Percentiles rank a stretch among this genome's conserved stretches.
Evolutionary conservation across 306 rosid species (phyloP).

Genomic region (Glycyrrhiza uralensis): DNA sequence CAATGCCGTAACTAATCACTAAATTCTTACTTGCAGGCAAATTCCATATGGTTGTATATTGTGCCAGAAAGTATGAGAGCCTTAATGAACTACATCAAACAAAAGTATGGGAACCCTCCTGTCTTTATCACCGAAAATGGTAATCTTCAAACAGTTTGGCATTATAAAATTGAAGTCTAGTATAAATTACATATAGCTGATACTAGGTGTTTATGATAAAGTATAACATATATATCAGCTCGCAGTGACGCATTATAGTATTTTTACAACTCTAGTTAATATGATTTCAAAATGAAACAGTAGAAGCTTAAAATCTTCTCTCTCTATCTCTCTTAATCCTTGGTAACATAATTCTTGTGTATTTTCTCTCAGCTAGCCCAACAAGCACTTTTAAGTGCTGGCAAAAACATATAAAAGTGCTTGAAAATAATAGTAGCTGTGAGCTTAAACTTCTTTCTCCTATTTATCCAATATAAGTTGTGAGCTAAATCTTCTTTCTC

Average conservation of each 20-base stretch:
- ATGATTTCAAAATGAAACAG: neutral
- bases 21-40: slow-evolving; percentile 65
- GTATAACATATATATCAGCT: neutral
- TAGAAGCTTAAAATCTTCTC: neutral
- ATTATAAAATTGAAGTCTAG: neutral
- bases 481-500: slow-evolving; percentile 1
- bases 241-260: neutral
- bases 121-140: slow-evolving; percentile 90
- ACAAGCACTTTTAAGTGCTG: neutral
- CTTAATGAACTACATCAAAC: slow-evolving; percentile 78
- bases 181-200: neutral
- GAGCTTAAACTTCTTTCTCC: slow-evolving; percentile 9
- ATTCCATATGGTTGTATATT: slow-evolving; percentile 86
- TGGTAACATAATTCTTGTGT: neutral
- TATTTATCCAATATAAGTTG: neutral
- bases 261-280: neutral
- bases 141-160: slow-evolving; percentile 34
- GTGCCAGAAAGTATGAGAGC: slow-evolving; percentile 86
- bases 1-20: neutral
- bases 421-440: neutral
- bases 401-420: neutral
- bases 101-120: slow-evolving; percentile 74
- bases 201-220: neutral
- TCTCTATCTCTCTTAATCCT: neutral
- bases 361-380: neutral